phyloP scores from a whole-genome alignment of 2,329 filamentous ascomycete genomes.

The Talaromyces funiculosus region DNA sequence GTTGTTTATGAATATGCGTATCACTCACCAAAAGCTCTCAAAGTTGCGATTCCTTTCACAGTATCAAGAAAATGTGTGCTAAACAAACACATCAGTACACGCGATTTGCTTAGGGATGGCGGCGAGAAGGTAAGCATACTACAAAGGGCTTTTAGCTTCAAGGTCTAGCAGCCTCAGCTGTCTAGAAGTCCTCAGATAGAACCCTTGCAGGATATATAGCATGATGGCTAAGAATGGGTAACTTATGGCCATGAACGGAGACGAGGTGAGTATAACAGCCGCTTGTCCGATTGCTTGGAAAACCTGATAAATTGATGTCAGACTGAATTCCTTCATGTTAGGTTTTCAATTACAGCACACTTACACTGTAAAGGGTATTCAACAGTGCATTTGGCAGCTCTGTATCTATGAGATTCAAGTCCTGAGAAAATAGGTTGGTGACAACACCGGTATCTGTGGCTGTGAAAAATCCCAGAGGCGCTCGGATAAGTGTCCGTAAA shows the following conservation, averaged over 20 bases:
- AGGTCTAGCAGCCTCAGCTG: constrained; percentile 58
- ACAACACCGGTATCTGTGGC: constrained; percentile 37
- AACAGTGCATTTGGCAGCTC: constrained; percentile 37
- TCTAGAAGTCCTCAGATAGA: constrained; percentile 57
- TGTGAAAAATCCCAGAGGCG: constrained; percentile 41
- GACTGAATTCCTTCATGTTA: not conserved
- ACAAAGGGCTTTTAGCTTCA: constrained; percentile 55
- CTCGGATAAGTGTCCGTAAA: constrained; percentile 19
- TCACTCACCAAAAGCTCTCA: constrained; percentile 47
- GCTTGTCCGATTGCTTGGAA: constrained; percentile 21
- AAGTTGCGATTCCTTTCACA: constrained; percentile 53
- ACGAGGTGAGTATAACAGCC: constrained; percentile 21
- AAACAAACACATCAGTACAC: not conserved
- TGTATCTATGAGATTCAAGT: constrained; percentile 41
- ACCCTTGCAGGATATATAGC: constrained; percentile 49
- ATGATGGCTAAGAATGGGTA: constrained; percentile 17
- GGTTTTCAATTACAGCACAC: not conserved
- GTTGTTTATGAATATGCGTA: not conserved
- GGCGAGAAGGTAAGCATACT: constrained; percentile 3
- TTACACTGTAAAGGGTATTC: constrained; percentile 22
- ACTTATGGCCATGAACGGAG: constrained; percentile 23
- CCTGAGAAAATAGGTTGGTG: constrained; percentile 41
- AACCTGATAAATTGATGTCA: constrained; percentile 13
- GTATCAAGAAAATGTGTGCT: constrained; percentile 25
- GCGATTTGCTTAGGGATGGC: not conserved